Evolutionary conservation across 139 green algal species (phyloP), one percentile per base, ranked within the genome.

Genomic region (Closterium sp.): DNA sequence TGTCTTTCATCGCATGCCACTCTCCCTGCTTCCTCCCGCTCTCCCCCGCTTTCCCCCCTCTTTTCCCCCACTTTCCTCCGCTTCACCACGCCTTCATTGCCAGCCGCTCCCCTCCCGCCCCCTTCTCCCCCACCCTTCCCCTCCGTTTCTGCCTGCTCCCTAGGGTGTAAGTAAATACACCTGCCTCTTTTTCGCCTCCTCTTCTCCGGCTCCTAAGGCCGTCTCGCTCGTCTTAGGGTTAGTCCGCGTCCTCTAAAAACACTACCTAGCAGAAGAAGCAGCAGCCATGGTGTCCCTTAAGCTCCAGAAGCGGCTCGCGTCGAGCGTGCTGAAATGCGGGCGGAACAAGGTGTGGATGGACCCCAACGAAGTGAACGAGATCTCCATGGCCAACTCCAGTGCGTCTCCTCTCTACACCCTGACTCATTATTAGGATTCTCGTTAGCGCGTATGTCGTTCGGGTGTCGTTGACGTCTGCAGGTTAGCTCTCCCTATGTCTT

Each of bases 381-480:
- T 99, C 91, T 98, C 97, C 84, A 99, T 99, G 98, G 98, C 98
- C 94, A 99, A 99, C 96, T 99, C 98, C 64, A 95, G 98, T 99
- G 87, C 55, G 93, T 91, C 3, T 8, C 84, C 35, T 64, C 64
- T 28, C 88, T 10, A 66, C 10, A 66, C 21, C 16, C 30, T 23
- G 84, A 19, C 31, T 34, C 84, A 35, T 12, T 84, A 84, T 23
- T 84, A n/a, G n/a, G n/a, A n/a, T n/a, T n/a, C n/a, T n/a, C n/a
- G n/a, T n/a, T n/a, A n/a, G n/a, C n/a, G n/a, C n/a, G n/a, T n/a
- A n/a, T n/a, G n/a, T n/a, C n/a, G n/a, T n/a, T n/a, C n/a, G n/a
- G n/a, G n/a, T n/a, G n/a, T n/a, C n/a, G n/a, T n/a, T n/a, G n/a
- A n/a, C n/a, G n/a, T n/a, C n/a, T n/a, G n/a, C n/a, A n/a, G n/a